These are phyloP conservation scores for Hirsutella rhossiliensis DNA, from an alignment of 2,329 filamentous ascomycete species.

Conservation along the genomic window DNA sequence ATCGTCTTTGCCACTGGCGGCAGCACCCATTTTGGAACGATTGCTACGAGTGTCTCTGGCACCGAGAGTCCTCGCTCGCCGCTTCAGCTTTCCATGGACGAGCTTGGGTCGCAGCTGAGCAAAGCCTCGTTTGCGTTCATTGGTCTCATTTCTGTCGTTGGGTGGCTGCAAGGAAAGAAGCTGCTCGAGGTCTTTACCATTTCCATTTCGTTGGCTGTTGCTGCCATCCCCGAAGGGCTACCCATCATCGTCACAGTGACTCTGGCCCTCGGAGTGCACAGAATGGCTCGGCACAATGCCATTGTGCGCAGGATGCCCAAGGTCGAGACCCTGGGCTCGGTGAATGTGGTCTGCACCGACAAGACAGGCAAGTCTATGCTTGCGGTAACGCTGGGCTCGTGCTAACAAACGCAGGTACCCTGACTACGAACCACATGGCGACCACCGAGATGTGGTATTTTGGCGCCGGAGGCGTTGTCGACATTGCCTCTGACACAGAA, in stretches of 20 bases:
- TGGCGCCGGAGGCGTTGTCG: slow-evolving; percentile 43
- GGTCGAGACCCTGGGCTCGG: slow-evolving; percentile 94
- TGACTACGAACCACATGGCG: slow-evolving; percentile 98
- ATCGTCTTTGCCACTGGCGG: slow-evolving; percentile 95
- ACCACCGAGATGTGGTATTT: slow-evolving; percentile 96
- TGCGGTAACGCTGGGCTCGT: not conserved
- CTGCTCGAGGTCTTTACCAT: slow-evolving; percentile 95
- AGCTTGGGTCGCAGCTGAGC: slow-evolving; percentile 89
- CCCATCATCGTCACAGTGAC: slow-evolving; percentile 98
- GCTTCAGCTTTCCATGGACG: slow-evolving; percentile 91
- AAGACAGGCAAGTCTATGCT: slow-evolving; percentile 57
- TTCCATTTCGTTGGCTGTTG: slow-evolving; percentile 89
- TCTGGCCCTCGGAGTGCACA: slow-evolving; percentile 81
- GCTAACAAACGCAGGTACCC: slow-evolving; percentile 46
- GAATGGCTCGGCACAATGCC: slow-evolving; percentile 90
- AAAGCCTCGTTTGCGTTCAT: slow-evolving; percentile 96
- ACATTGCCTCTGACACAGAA: slow-evolving; percentile 43
- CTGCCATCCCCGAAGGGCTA: slow-evolving; percentile 88
- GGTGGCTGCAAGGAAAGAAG: slow-evolving; percentile 78
- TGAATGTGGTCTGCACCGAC: slow-evolving; percentile 98
- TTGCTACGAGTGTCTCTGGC: slow-evolving; percentile 84
- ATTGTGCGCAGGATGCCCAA: slow-evolving; percentile 94
- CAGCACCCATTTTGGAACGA: slow-evolving; percentile 89
- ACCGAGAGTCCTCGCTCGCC: slow-evolving; percentile 94
- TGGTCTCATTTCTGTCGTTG: slow-evolving; percentile 80